Evolutionary conservation across 768 basidiomycete genomes (phyloP).

Genomic region (Calvatia gigantea): DNA sequence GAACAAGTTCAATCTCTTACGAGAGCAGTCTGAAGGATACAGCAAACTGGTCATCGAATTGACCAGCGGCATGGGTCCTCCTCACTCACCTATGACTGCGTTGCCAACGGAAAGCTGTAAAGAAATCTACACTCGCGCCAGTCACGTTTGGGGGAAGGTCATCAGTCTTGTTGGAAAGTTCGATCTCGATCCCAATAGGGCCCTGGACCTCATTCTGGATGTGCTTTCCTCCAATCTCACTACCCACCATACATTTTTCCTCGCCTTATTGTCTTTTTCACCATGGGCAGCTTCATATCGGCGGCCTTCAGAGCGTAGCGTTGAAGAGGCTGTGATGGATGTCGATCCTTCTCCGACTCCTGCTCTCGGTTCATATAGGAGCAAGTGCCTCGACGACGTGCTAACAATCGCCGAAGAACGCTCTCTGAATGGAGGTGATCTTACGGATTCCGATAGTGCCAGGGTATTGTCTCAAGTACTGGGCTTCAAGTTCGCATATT

Average conservation of each 20-base stretch:
- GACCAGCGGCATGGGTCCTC: slow-evolving; percentile 67
- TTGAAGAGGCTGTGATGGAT: slow-evolving; percentile 31
- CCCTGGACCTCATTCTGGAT: slow-evolving; percentile 91
- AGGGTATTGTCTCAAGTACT: slow-evolving; percentile 85
- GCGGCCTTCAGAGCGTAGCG: slow-evolving; percentile 23
- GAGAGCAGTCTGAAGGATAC: slow-evolving; percentile 97
- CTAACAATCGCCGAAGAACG: slow-evolving; percentile 49
- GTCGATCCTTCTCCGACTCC: slow-evolving; percentile 23
- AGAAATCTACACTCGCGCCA: slow-evolving; percentile 60
- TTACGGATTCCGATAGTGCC: slow-evolving; percentile 33
- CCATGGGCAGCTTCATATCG: slow-evolving; percentile 73
- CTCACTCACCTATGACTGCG: slow-evolving; percentile 68
- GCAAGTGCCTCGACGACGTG: slow-evolving; percentile 67
- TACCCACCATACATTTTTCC: slow-evolving; percentile 85
- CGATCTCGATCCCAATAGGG: slow-evolving; percentile 92
- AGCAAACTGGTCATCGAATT: slow-evolving; percentile 88
- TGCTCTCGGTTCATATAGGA: slow-evolving; percentile 40
- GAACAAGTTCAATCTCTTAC: slow-evolving; percentile 95
- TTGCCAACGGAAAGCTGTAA: slow-evolving; percentile 56
- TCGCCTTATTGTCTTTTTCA: slow-evolving; percentile 80
- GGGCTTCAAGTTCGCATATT: slow-evolving; percentile 95
- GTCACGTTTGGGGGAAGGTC: slow-evolving; percentile 76
- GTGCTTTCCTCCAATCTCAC: slow-evolving; percentile 79
- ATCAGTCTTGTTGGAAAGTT: slow-evolving; percentile 93
- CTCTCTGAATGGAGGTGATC: slow-evolving; percentile 12